Conservation (phyloP, 495 filamentous ascomycete genomes). For the Penicillium paradoxum region DNA sequence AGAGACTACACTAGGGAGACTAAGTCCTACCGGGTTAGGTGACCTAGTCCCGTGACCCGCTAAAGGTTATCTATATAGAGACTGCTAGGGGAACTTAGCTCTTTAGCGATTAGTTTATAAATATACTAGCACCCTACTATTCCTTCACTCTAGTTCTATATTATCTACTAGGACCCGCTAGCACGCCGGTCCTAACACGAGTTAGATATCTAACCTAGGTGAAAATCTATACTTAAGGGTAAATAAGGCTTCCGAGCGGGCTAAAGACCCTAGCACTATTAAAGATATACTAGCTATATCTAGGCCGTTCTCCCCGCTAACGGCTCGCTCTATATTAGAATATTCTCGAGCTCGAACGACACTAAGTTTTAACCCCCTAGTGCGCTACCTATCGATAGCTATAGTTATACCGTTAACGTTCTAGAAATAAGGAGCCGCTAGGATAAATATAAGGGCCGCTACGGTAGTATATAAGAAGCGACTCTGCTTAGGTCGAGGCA, state of each 20-base stretch:
- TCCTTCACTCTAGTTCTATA: too few species aligned
- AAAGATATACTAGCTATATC: neutral
- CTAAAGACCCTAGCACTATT: constrained; percentile 4
- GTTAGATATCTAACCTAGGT: constrained; percentile 5
- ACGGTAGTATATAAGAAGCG: constrained; percentile 12
- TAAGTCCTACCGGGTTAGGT: too few species aligned
- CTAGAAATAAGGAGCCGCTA: constrained; percentile 7
- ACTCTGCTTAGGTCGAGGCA: constrained; percentile 12
- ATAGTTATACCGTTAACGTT: constrained; percentile 8
- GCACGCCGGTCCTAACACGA: too few species aligned
- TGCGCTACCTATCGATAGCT: constrained; percentile 11
- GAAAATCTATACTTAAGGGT: constrained; percentile 5
- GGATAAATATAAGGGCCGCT: constrained; percentile 11
- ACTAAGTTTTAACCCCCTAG: neutral
- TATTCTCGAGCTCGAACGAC: constrained; percentile 5
- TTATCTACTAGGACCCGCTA: too few species aligned
- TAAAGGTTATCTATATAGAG: too few species aligned
- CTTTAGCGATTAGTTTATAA: too few species aligned
- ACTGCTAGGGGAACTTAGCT: too few species aligned
- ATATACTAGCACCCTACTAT: too few species aligned
- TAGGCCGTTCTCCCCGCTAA: constrained; percentile 1
- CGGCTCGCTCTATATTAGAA: neutral
- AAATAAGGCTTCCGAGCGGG: constrained; percentile 1
- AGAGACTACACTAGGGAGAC: too few species aligned
- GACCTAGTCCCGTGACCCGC: too few species aligned